Percentiles rank a stretch among this genome's conserved stretches.
phyloP scores from a whole-genome alignment of 768 basidiomycete genomes.

The Suillus cothurnatus region DNA sequence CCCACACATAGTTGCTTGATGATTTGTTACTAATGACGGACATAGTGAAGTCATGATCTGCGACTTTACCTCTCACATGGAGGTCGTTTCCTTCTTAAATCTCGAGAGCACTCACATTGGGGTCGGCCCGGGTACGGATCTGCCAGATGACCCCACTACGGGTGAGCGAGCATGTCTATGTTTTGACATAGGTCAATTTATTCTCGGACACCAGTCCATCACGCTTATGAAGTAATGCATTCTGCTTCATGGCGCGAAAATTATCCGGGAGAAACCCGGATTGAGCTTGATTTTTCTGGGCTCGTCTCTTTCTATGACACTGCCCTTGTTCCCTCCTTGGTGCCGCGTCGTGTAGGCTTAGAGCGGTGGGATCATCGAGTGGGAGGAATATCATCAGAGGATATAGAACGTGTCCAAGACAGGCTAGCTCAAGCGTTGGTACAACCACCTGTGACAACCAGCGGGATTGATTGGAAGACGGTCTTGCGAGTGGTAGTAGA shows the following conservation, averaged over 20 bases:
- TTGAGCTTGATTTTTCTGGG: conserved; percentile 22
- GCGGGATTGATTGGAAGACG: conserved; percentile 45
- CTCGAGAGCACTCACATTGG: conserved; percentile 16
- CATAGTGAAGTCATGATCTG: conserved; percentile 52
- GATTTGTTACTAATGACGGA: not conserved
- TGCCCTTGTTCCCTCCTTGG: conserved; percentile 20
- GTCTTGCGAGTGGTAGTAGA: conserved; percentile 41
- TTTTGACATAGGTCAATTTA: not conserved
- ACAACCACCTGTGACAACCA: conserved; percentile 16
- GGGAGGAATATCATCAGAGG: conserved; percentile 16
- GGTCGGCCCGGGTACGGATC: no score
- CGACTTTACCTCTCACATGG: conserved; percentile 43
- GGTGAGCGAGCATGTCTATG: conserved; percentile 5
- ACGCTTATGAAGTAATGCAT: conserved; percentile 15
- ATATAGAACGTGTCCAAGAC: conserved; percentile 10
- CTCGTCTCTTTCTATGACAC: conserved; percentile 33
- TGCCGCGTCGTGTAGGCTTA: conserved; percentile 12
- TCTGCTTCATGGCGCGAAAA: conserved; percentile 24
- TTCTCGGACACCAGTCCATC: not conserved
- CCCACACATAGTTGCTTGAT: not conserved
- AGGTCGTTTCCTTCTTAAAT: conserved; percentile 41
- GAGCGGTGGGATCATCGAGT: conserved; percentile 27
- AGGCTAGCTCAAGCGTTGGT: conserved; percentile 14
- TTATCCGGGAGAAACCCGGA: conserved; percentile 29
- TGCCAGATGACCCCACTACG: not conserved